Evolutionary conservation across 2,329 filamentous ascomycete species (phyloP).

Genomic region (Arthrobotrys sphaeroides): DNA sequence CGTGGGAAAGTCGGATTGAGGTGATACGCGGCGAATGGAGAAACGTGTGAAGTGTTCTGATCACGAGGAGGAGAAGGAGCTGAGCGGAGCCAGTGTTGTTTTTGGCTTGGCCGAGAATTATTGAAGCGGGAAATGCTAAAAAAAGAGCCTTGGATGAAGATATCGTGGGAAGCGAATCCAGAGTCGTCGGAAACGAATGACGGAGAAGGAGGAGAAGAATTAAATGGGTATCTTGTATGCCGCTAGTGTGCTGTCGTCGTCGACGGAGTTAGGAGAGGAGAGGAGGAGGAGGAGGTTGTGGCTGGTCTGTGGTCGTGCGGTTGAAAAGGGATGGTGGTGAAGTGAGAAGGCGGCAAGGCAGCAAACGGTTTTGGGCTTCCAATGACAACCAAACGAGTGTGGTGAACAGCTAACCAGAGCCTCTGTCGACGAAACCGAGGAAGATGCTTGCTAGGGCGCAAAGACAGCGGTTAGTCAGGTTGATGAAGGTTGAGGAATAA

Average conservation of each 20-base stretch:
- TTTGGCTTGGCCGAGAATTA: constrained; percentile 4
- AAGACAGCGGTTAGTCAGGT: constrained; percentile 22
- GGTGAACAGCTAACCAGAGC: constrained; percentile 54
- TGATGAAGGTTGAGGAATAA: background rate
- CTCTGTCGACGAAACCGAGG: constrained; percentile 49
- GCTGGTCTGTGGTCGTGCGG: background rate
- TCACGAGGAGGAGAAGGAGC: constrained; percentile 11
- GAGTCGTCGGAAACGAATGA: constrained; percentile 8
- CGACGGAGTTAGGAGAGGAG: background rate
- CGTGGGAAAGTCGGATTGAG: background rate
- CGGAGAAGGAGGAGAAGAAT: background rate
- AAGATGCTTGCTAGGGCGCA: constrained; percentile 24
- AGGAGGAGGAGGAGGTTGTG: background rate
- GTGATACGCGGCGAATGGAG: background rate
- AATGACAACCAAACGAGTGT: constrained; percentile 50
- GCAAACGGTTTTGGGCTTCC: constrained; percentile 31
- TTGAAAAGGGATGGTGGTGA: constrained; percentile 5
- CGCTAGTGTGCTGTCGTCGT: background rate
- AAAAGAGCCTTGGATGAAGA: background rate
- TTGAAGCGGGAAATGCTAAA: background rate
- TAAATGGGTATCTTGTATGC: background rate
- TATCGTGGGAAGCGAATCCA: background rate
- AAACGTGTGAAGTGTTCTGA: constrained; percentile 11
- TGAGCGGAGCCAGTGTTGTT: background rate
- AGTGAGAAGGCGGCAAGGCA: constrained; percentile 2